Evolutionary conservation across 108 stramenopile species (phyloP), one percentile per base, ranked within the genome.

Genomic region (Nannochloropsis gaditana): DNA sequence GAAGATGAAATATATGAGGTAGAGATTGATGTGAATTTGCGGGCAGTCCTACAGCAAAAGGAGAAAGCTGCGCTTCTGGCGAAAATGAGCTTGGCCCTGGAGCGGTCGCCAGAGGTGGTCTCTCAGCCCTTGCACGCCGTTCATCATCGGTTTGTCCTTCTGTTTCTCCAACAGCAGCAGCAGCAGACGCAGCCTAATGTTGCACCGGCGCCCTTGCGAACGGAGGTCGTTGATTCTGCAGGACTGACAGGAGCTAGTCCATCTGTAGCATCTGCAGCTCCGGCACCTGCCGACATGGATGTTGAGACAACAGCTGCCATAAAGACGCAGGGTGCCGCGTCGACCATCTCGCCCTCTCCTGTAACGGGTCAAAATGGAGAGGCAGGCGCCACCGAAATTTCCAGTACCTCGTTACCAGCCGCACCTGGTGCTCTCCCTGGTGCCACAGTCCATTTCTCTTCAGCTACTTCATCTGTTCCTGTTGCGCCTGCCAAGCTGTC

Each of bases 21-120:
- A 15, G 59, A 73, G n/a, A 1, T 6, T 15, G 59, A 73, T 73
- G 59, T 73, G 59, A 73, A 73, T 73, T n/a, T 73, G 59, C 19
- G 59, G 59, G 59, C 59, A 6, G 59, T 44, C 41, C 59, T 21
- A 21, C 42, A 21, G 41, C 41, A 42, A 9, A 84, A 88, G 84
- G 87, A 88, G 31, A 42, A 84, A 6, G 43, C 45, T 43, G 79
- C 84, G 82, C 84, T 88, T 59, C 84, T 88, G 9, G 80, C 81
- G 59, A 43, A 50, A 43, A 80, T 88, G 45, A 31, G 59, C 59
- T 73, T 88, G 44, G 80, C 83, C n/a, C 80, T 88, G 21, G 88
- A 88, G 11, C 80, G 85, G 19, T 80, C 84, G 80, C 84, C 88
- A 21, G 88, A 88, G 82, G 82, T 85, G 17, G 84, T 82, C 82